Evolutionary conservation across 2,329 filamentous ascomycete species (phyloP).

Genomic region (Aspergillus alliaceus): DNA sequence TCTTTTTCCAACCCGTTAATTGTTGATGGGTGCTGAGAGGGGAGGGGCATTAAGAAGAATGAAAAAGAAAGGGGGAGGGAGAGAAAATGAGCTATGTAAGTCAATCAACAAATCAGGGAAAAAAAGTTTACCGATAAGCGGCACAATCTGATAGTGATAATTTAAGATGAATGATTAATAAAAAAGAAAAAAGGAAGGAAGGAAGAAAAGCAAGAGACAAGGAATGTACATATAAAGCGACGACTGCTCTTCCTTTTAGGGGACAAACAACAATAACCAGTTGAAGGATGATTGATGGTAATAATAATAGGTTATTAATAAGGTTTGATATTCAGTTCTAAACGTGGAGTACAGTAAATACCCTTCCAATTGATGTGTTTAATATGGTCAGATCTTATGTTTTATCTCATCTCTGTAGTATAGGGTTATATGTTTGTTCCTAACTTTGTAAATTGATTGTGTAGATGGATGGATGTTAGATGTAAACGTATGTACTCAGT

Average conservation of each 20-base stretch:
- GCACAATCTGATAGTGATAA: not conserved
- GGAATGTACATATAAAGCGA: not conserved
- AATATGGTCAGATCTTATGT: no score
- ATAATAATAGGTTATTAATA: not conserved
- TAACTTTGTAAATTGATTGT: no score
- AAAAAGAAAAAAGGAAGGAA: not conserved
- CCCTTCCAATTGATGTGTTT: no score
- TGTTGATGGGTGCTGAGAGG: not conserved
- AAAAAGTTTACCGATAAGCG: no score
- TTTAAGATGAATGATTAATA: not conserved
- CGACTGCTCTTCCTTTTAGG: no score
- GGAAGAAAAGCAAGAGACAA: constrained; percentile 1
- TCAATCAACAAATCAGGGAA: not conserved
- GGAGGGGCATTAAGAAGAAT: not conserved
- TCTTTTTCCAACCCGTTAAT: not conserved
- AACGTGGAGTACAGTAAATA: not conserved
- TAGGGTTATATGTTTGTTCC: no score
- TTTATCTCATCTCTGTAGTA: no score
- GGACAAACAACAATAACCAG: no score
- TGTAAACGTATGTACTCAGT: no score
- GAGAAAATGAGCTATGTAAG: not conserved
- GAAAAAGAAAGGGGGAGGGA: not conserved
- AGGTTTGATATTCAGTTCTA: not conserved
- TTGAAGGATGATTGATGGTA: no score
- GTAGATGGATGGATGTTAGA: no score